Percentiles rank a stretch among this genome's conserved stretches.
phyloP scores from a whole-genome alignment of 768 basidiomycete genomes.

The Russula ochroleuca region DNA sequence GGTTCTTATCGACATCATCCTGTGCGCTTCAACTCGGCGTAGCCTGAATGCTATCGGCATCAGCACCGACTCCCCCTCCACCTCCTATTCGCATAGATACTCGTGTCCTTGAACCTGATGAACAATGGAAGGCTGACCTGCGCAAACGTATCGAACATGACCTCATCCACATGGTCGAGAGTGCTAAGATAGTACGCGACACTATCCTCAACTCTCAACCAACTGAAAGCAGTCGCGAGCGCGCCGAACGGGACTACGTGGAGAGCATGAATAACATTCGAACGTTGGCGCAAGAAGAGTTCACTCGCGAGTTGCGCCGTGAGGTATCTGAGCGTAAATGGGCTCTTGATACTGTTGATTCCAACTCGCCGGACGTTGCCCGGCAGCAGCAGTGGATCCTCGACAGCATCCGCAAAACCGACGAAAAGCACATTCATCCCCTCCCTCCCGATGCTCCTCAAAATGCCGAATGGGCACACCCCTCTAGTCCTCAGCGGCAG shows the following conservation, averaged over 20 bases:
- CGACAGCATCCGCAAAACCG: conserved; percentile 23
- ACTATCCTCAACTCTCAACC: conserved; percentile 6
- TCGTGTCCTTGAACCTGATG: conserved; percentile 22
- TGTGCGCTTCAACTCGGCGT: conserved; percentile 22
- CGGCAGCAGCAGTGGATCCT: conserved; percentile 27
- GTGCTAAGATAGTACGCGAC: conserved; percentile 21
- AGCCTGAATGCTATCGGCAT: conserved; percentile 23
- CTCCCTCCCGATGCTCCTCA: neutral
- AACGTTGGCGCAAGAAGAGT: conserved; percentile 23
- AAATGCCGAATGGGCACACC: neutral
- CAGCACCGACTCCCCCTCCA: conserved; percentile 19
- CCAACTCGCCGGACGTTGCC: conserved; percentile 26
- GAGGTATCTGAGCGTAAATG: conserved; percentile 26
- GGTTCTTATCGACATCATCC: conserved; percentile 17
- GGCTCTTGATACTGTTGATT: conserved; percentile 18
- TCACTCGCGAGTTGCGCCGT: conserved; percentile 14
- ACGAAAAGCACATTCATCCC: neutral
- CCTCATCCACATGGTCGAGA: conserved; percentile 22
- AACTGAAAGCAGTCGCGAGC: conserved; percentile 12
- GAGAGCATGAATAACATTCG: conserved; percentile 24
- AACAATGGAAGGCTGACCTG: conserved; percentile 25
- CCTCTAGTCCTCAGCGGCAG: conserved; percentile 5
- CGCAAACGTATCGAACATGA: conserved; percentile 22
- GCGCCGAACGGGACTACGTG: conserved; percentile 15
- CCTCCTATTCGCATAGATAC: conserved; percentile 19